Percentiles rank a stretch among this genome's conserved stretches.
Evolutionary conservation across 2,329 filamentous ascomycete species (phyloP).

Genomic region (Colletotrichum sp.): DNA sequence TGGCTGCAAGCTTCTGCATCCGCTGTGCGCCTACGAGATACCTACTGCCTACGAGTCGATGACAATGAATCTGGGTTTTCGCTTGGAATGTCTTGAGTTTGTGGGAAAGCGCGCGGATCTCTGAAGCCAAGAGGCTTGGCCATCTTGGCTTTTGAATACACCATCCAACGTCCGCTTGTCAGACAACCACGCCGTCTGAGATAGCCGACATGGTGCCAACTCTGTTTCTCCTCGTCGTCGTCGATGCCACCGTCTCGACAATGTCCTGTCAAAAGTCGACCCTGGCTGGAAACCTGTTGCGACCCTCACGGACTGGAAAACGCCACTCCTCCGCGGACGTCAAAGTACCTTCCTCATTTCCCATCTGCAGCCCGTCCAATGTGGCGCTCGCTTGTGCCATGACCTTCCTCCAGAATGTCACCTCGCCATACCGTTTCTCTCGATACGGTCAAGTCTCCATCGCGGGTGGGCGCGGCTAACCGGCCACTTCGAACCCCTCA

Average conservation of each 20-base stretch:
- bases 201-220: conserved; percentile 4
- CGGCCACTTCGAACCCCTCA: background rate
- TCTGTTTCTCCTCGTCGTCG: background rate
- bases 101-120: conserved; percentile 14
- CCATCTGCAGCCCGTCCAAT: conserved; percentile 3
- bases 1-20: background rate
- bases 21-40: background rate
- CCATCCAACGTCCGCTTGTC: background rate
- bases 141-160: background rate
- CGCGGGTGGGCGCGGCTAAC: conserved; percentile 21
- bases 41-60: background rate
- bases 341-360: conserved; percentile 8
- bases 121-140: conserved; percentile 10
- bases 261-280: background rate
- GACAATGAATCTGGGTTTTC: conserved; percentile 2
- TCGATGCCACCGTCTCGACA: background rate
- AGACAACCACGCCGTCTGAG: background rate
- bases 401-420: background rate
- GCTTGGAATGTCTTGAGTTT: background rate
- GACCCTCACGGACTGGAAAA: background rate
- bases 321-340: background rate
- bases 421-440: background rate
- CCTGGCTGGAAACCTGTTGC: background rate
- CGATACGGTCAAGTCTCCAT: background rate
- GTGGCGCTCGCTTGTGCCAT: conserved; percentile 6